Conservation (phyloP, 306 rosid species). For the Biancaea sappan region DNA sequence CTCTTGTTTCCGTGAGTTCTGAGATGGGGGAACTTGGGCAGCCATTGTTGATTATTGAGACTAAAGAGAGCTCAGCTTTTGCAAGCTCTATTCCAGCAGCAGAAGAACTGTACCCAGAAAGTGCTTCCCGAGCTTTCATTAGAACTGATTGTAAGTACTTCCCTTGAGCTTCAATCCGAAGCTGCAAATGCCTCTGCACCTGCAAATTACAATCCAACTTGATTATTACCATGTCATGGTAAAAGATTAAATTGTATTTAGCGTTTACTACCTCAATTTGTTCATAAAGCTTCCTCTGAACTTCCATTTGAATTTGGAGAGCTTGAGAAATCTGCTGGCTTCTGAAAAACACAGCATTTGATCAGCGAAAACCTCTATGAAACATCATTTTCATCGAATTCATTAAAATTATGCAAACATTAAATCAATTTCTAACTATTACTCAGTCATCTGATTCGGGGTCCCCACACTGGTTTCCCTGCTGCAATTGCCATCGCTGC, state of each 20-base stretch:
- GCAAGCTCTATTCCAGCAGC: slow-evolving; percentile 64
- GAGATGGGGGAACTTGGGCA: slow-evolving; percentile 71
- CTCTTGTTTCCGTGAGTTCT: slow-evolving; percentile 71
- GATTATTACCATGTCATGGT: too few relatives aligned
- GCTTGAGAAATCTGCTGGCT: slow-evolving; percentile 73
- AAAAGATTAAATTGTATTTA: slow-evolving; percentile 9
- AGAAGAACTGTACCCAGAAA: slow-evolving; percentile 65
- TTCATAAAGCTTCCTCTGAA: slow-evolving; percentile 72
- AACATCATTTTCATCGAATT: slow-evolving; percentile 29
- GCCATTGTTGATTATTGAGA: slow-evolving; percentile 65
- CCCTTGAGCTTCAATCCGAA: slow-evolving; percentile 94
- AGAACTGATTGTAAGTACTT: slow-evolving; percentile 86
- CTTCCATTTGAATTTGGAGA: slow-evolving; percentile 87
- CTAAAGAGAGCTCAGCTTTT: slow-evolving; percentile 78
- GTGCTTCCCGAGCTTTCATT: slow-evolving; percentile 80
- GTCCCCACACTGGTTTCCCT: slow-evolving; percentile 51
- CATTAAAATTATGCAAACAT: slow-evolving; percentile 22
- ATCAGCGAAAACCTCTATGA: slow-evolving; percentile 38
- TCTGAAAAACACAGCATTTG: slow-evolving; percentile 46
- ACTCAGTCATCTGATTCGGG: slow-evolving; percentile 63
- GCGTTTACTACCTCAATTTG: slow-evolving; percentile 74
- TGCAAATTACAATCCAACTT: slow-evolving; percentile 34
- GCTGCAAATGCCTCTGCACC: slow-evolving; percentile 92
- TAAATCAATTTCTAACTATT: slow-evolving; percentile 55
- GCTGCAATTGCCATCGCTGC: slow-evolving; percentile 54